Base-by-base conservation (phyloP, 2,329 filamentous ascomycete genomes). In the Calonectria pseudoreteaudii region DNA sequence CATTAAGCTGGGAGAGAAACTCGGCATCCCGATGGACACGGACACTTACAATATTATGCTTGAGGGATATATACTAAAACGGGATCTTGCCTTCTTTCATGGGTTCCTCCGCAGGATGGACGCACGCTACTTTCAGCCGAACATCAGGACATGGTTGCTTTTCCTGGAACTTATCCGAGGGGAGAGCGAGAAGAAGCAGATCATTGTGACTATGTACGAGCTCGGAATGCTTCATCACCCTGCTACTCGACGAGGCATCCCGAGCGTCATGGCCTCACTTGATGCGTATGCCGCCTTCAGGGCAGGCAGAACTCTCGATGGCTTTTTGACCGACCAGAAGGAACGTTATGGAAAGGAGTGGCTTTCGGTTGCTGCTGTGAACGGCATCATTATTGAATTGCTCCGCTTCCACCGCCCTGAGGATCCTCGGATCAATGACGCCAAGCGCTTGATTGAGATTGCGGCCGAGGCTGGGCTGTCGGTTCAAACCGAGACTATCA, bases 81-180 rank as follows among this genome's bases (percentile, higher is more conserved):
- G 82, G 44, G 85, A 90, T 74, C 79, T 80, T 38, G 80, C 74
- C 31, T 85, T 84, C 74, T 90, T 90, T 77, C 79, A 85, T 70
- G 75, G 76, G 4, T 81, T 84, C 1, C 77, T 90, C 20, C 75
- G 80, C 20, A 81, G 83, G 71, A 90, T 90, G 88, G 73, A 82
- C 30, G 68, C 75, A 9, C 81, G 82, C 16, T 85, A 83, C 62
- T 83, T 85, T 56, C 74, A 76, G 34, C 87, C 88, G 5, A 86
- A 88, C 62, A 79, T 86, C 4, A 80, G 81, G 20, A 90, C 89
- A 0, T 90, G 89, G 89, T 76, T 87, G 3, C 82, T 87, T 5
- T 88, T 90, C 72, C 81, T 90, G 23, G 81, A 83, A n/a, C 83
- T 90, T 56, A 89, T 93, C 71, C 89, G 91, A 81, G 89, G 89